Conservation (phyloP, 2,329 filamentous ascomycete genomes). For the Xylogone sp. region DNA sequence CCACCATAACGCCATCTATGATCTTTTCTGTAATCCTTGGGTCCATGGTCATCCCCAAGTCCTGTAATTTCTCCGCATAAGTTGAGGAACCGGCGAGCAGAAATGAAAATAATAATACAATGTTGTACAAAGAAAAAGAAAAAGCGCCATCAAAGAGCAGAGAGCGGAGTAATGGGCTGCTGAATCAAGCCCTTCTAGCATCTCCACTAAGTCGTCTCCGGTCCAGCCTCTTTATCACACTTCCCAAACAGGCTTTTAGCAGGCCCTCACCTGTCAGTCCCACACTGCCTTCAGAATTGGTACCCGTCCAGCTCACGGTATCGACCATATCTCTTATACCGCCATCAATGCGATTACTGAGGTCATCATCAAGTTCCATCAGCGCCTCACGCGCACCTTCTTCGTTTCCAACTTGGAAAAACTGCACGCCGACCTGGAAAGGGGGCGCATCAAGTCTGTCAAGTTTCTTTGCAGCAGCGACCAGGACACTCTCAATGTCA, state of each 20-base stretch:
- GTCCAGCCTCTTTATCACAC: conserved; percentile 66
- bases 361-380: conserved; percentile 69
- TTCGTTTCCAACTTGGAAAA: conserved; percentile 89
- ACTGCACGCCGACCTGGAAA: conserved; percentile 88
- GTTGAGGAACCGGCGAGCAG: no score
- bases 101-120: no score
- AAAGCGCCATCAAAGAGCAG: no score
- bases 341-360: conserved; percentile 50
- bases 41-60: no score
- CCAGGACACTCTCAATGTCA: conserved; percentile 69
- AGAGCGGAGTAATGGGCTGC: no score
- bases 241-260: conserved; percentile 77
- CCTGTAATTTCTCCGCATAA: no score
- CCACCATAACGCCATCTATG: no score
- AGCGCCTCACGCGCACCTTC: conserved; percentile 60
- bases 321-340: conserved; percentile 84
- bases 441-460: conserved; percentile 66
- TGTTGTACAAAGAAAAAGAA: no score
- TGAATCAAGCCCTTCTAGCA: no score
- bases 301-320: conserved; percentile 67
- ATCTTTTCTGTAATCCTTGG: no score
- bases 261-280: conserved; percentile 65
- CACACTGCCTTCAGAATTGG: conserved; percentile 31
- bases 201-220: conserved; percentile 32
- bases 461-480: conserved; percentile 64